These are phyloP conservation scores for Rachicladosporium sp. DNA, from an alignment of 2,329 filamentous ascomycete genomes.

Conservation along the genomic window DNA sequence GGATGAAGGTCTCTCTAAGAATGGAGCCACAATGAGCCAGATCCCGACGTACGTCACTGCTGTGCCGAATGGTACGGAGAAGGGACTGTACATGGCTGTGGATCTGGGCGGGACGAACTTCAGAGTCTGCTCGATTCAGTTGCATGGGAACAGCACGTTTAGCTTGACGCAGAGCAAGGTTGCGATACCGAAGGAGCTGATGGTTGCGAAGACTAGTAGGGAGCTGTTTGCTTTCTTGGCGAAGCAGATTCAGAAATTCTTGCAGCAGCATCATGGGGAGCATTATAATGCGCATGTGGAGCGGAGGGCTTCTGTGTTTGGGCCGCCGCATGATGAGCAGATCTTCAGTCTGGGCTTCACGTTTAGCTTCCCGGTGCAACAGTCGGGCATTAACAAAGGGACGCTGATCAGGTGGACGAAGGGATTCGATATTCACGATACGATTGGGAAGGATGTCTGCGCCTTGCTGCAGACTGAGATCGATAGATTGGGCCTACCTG, in stretches of 20 bases:
- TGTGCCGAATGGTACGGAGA: constrained; percentile 94
- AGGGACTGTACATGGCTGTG: constrained; percentile 93
- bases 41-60: constrained; percentile 95
- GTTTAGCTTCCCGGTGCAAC: constrained; percentile 93
- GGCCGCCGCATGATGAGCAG: constrained; percentile 52
- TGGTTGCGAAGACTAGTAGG: constrained; percentile 74
- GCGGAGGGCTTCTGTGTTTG: constrained; percentile 8
- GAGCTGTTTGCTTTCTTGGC: constrained; percentile 90
- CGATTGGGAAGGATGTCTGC: constrained; percentile 89
- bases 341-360: constrained; percentile 96
- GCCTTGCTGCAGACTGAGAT: constrained; percentile 80
- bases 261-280: constrained; percentile 75
- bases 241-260: constrained; percentile 79
- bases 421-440: constrained; percentile 93
- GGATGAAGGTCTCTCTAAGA: constrained; percentile 69
- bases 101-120: constrained; percentile 98
- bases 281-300: constrained; percentile 58
- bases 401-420: constrained; percentile 95
- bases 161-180: constrained; percentile 87
- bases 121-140: constrained; percentile 84
- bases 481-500: constrained; percentile 71
- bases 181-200: constrained; percentile 76
- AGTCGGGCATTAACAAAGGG: constrained; percentile 90
- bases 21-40: constrained; percentile 76
- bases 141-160: constrained; percentile 92